A percentile compares a stretch with the other conserved stretches of the same genome.
Conservation (phyloP, 2,329 filamentous ascomycete genomes). For the Aspergillus sp. region DNA sequence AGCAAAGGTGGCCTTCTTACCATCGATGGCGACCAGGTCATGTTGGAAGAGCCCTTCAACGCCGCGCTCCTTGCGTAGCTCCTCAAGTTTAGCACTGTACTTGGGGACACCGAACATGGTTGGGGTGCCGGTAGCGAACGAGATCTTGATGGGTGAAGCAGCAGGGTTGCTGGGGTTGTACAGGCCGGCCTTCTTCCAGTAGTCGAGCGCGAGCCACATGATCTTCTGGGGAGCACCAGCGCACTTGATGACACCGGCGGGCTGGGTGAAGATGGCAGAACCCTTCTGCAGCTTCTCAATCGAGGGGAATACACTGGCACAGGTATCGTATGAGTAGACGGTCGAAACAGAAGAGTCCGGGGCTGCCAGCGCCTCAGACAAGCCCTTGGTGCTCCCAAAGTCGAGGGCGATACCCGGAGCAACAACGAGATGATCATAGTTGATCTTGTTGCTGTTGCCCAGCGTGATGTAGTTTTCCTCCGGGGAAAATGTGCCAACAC, state of each 20-base stretch:
- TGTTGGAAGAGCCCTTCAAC: conserved; percentile 62
- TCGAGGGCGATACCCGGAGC: conserved; percentile 58
- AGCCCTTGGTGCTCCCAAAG: conserved; percentile 53
- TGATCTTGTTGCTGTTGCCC: conserved; percentile 54
- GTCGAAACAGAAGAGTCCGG: conserved; percentile 52
- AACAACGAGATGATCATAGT: conserved; percentile 66
- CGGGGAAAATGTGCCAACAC: conserved; percentile 53
- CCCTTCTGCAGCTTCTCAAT: conserved; percentile 52
- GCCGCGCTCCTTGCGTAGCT: conserved; percentile 53
- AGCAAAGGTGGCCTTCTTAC: conserved; percentile 54
- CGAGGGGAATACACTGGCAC: conserved; percentile 53
- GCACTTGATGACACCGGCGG: conserved; percentile 59
- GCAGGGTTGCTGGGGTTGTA: conserved; percentile 46
- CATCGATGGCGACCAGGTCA: conserved; percentile 55
- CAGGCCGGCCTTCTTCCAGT: conserved; percentile 56
- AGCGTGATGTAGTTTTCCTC: conserved; percentile 59
- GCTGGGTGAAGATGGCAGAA: conserved; percentile 60
- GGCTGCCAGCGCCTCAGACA: conserved; percentile 57
- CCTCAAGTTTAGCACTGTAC: conserved; percentile 56
- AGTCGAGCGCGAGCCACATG: conserved; percentile 62
- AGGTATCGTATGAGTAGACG: conserved; percentile 58
- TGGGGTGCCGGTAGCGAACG: conserved; percentile 57
- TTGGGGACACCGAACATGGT: conserved; percentile 63
- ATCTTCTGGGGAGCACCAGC: conserved; percentile 62
- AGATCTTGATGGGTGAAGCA: conserved; percentile 51